phyloP scores from a whole-genome alignment of 2,329 filamentous ascomycete species.

The Geosmithia morbida region DNA sequence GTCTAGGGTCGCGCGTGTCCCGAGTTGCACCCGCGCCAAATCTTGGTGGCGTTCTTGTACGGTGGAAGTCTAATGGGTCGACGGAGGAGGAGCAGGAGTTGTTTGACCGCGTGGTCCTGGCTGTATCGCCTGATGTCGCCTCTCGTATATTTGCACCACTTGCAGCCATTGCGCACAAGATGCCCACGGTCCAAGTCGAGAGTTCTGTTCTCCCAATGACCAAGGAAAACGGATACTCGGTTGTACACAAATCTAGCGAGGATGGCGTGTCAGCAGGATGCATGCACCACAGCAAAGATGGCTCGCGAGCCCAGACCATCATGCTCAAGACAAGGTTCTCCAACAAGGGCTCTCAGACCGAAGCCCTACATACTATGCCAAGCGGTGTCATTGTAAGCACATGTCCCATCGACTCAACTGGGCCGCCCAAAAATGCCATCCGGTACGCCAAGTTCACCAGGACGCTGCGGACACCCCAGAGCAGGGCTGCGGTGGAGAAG shows the following conservation, averaged over 20 bases:
- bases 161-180: conserved; percentile 16
- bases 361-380: conserved; percentile 35
- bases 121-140: conserved; percentile 38
- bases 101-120: conserved; percentile 38
- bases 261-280: conserved; percentile 6
- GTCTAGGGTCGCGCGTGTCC: conserved; percentile 22
- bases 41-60: conserved; percentile 11
- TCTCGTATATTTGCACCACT: conserved; percentile 30
- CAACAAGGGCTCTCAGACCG: conserved; percentile 20
- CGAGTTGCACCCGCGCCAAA: conserved; percentile 9
- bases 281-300: conserved; percentile 11
- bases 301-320: conserved; percentile 15
- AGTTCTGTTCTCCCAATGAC: conserved; percentile 24
- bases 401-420: conserved; percentile 22
- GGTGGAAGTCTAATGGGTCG: conserved; percentile 15
- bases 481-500: conserved; percentile 28
- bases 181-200: conserved; percentile 32
- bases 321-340: conserved; percentile 19
- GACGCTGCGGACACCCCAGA: conserved; percentile 33
- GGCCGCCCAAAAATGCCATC: conserved; percentile 23
- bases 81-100: conserved; percentile 11
- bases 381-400: conserved; percentile 38
- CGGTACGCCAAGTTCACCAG: conserved; percentile 33
- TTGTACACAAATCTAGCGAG: background rate
- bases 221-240: background rate